Conservation (phyloP, 768 basidiomycete species). For the Panaeolus cyanescens region DNA sequence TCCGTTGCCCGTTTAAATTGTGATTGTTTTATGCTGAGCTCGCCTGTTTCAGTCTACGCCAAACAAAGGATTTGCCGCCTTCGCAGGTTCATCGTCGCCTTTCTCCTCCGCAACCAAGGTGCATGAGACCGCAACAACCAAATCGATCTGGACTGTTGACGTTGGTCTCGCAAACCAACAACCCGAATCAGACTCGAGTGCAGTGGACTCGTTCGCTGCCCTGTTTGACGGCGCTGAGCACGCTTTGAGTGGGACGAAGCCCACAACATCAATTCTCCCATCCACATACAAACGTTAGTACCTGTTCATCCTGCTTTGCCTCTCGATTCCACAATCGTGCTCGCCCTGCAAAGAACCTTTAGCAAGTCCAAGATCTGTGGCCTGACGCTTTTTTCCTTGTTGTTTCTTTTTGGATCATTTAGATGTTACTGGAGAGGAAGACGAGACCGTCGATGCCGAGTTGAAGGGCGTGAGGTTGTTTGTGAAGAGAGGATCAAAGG, state of each 20-base stretch:
- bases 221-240: background rate
- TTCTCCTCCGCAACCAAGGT: slow-evolving; percentile 27
- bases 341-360: background rate
- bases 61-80: slow-evolving; percentile 30
- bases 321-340: slow-evolving; percentile 1
- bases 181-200: background rate
- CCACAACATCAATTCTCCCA: slow-evolving; percentile 11
- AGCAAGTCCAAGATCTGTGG: slow-evolving; percentile 12
- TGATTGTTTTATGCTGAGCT: background rate
- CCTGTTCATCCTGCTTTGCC: slow-evolving; percentile 16
- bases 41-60: slow-evolving; percentile 13
- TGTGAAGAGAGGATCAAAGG: slow-evolving; percentile 53
- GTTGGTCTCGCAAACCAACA: slow-evolving; percentile 1
- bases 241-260: slow-evolving; percentile 17
- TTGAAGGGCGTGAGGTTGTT: slow-evolving; percentile 64
- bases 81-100: slow-evolving; percentile 34
- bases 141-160: slow-evolving; percentile 15
- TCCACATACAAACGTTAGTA: slow-evolving; percentile 32
- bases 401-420: background rate
- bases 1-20: background rate
- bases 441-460: slow-evolving; percentile 56
- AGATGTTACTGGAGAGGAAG: slow-evolving; percentile 67
- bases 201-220: background rate
- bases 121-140: slow-evolving; percentile 3
- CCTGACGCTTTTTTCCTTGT: slow-evolving; percentile 9